Conservation (phyloP, 805 yeast species). For the Ogataea pilisensis region DNA sequence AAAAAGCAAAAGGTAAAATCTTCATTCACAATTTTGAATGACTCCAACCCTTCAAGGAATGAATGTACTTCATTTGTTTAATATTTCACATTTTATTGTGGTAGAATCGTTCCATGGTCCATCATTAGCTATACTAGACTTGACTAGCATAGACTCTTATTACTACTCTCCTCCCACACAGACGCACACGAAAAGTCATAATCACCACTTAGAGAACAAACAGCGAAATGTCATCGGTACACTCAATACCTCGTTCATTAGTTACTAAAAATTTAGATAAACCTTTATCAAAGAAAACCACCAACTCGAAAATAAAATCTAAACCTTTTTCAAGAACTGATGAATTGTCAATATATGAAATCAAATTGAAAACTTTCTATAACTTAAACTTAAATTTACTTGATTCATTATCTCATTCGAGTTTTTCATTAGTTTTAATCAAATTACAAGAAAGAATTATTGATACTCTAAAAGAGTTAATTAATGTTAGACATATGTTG, state of each 20-base stretch:
- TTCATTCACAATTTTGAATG: too few relatives aligned
- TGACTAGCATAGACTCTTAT: too few relatives aligned
- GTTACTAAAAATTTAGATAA: neutral
- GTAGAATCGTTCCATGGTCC: too few relatives aligned
- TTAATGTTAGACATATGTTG: conserved; percentile 7
- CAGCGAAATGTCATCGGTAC: neutral
- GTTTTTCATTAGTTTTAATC: conserved; percentile 9
- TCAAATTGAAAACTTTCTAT: conserved; percentile 14
- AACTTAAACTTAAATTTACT: conserved; percentile 14
- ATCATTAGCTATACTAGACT: too few relatives aligned
- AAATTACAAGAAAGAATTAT: conserved; percentile 9
- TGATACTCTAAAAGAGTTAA: conserved; percentile 10
- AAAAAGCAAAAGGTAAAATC: too few relatives aligned
- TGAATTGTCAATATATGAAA: conserved; percentile 9
- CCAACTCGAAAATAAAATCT: conserved; percentile 3
- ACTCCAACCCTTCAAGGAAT: too few relatives aligned
- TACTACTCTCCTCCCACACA: too few relatives aligned
- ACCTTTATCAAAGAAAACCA: neutral
- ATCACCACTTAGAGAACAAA: neutral
- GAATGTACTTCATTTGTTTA: too few relatives aligned
- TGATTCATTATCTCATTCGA: conserved; percentile 11
- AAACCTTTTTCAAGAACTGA: conserved; percentile 1
- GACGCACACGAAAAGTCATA: neutral
- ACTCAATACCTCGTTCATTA: neutral
- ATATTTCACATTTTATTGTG: too few relatives aligned